Evolutionary conservation across 192 early-diverging fungal genomes (phyloP).

Genomic region (Rhizophagus sp.): DNA sequence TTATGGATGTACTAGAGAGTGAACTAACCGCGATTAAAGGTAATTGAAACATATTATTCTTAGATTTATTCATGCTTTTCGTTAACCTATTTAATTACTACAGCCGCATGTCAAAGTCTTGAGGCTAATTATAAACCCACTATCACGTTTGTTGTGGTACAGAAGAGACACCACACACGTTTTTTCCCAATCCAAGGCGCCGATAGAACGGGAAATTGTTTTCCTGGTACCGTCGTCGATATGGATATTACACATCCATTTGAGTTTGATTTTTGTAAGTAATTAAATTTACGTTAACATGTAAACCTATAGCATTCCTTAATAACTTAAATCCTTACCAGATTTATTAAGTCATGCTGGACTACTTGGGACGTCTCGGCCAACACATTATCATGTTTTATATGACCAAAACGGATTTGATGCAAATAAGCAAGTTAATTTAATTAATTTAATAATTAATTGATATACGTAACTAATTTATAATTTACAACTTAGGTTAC

Average conservation of each 20-base stretch:
- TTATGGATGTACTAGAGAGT: conserved; percentile 62
- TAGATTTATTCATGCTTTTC: neutral
- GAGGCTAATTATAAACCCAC: conserved; percentile 72
- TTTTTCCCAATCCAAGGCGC: conserved; percentile 73
- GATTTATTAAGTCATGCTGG: conserved; percentile 86
- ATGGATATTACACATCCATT: conserved; percentile 71
- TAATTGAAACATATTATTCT: neutral
- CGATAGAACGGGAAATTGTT: conserved; percentile 79
- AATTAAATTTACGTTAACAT: neutral
- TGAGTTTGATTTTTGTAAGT: conserved; percentile 81
- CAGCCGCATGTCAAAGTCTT: conserved; percentile 59
- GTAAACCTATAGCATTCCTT: neutral
- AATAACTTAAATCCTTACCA: neutral
- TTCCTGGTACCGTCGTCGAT: conserved; percentile 84
- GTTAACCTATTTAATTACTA: conserved; percentile 25
- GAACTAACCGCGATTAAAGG: conserved; percentile 71
- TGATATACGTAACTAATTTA: too few species aligned
- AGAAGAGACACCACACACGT: conserved; percentile 48
- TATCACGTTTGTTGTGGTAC: conserved; percentile 82
- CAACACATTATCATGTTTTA: conserved; percentile 90
- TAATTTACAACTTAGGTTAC: conserved; percentile 44
- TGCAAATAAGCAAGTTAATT: conserved; percentile 45
- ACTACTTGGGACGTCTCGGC: conserved; percentile 89
- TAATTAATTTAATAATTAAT: too few species aligned
- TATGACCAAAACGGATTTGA: conserved; percentile 83